phyloP scores from a whole-genome alignment of 257 asterid genomes.

The Agastache rugosa region DNA sequence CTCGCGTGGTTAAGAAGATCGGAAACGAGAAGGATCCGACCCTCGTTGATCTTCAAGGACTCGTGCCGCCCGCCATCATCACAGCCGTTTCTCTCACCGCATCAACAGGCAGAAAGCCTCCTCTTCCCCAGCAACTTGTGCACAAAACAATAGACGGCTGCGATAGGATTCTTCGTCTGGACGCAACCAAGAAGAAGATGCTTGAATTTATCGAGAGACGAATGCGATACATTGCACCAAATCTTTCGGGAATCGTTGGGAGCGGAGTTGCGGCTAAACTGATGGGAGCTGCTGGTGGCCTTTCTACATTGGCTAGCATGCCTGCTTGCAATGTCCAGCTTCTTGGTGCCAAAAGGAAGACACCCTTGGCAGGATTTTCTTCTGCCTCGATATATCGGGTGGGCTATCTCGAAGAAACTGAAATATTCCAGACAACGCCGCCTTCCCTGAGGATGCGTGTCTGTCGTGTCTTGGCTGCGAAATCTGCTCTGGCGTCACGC shows the following conservation, averaged over 20 bases:
- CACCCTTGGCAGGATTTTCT: conserved; percentile 45
- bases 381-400: background rate
- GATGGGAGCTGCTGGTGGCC: conserved; percentile 95
- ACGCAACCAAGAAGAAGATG: conserved; percentile 73
- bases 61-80: conserved; percentile 80
- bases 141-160: conserved; percentile 61
- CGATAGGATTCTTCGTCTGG: conserved; percentile 77
- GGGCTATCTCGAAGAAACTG: conserved; percentile 66
- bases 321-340: conserved; percentile 89
- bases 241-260: conserved; percentile 90
- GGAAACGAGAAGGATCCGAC: conserved; percentile 87
- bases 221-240: conserved; percentile 88
- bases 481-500: conserved; percentile 79
- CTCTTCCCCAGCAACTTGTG: conserved; percentile 65
- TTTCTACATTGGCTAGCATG: conserved; percentile 62
- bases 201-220: conserved; percentile 91
- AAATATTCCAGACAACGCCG: conserved; percentile 80
- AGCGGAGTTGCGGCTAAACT: conserved; percentile 95
- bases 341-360: conserved; percentile 51
- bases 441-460: conserved; percentile 83
- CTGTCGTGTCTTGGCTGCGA: conserved; percentile 71
- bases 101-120: conserved; percentile 28
- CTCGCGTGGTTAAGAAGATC: conserved; percentile 81
- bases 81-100: conserved; percentile 53
- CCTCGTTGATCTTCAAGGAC: conserved; percentile 80